A percentile compares a stretch with the other conserved stretches of the same genome.
These are phyloP conservation scores for Dothiorella sarmentorum DNA, from an alignment of 2,329 filamentous ascomycete species.

Conservation along the genomic window DNA sequence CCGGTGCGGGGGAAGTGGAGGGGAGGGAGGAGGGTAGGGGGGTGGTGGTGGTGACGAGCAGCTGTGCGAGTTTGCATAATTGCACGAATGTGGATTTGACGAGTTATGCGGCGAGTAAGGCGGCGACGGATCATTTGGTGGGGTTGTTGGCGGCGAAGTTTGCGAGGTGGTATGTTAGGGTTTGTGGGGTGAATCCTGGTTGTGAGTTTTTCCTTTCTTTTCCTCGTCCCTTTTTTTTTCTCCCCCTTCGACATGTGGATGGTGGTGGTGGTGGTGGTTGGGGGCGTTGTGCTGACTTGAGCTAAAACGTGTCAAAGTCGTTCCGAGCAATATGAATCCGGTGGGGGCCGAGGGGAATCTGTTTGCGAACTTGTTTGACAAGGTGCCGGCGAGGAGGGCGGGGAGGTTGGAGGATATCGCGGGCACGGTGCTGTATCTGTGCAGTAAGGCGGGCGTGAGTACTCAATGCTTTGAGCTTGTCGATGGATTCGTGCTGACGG, in stretches of 20 bases:
- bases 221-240: neutral
- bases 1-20: too few species aligned
- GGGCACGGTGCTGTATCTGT: conserved; percentile 42
- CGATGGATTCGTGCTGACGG: conserved; percentile 30
- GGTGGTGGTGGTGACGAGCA: conserved; percentile 49
- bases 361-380: conserved; percentile 41
- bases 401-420: conserved; percentile 43
- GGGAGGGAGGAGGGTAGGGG: conserved; percentile 42
- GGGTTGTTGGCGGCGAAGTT: conserved; percentile 50
- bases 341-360: conserved; percentile 41
- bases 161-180: conserved; percentile 41
- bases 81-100: conserved; percentile 52
- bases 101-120: conserved; percentile 51
- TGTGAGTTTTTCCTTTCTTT: conserved; percentile 31
- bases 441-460: conserved; percentile 11
- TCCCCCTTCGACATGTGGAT: neutral
- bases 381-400: conserved; percentile 30
- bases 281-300: neutral
- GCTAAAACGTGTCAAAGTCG: conserved; percentile 34
- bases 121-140: conserved; percentile 52
- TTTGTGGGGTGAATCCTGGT: conserved; percentile 45
- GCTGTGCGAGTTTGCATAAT: conserved; percentile 53
- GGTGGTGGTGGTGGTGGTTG: neutral
- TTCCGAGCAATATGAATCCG: conserved; percentile 46
- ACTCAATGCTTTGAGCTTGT: neutral